Base-by-base conservation (phyloP, 495 filamentous ascomycete genomes). In the Neurospora tetrasperma region DNA sequence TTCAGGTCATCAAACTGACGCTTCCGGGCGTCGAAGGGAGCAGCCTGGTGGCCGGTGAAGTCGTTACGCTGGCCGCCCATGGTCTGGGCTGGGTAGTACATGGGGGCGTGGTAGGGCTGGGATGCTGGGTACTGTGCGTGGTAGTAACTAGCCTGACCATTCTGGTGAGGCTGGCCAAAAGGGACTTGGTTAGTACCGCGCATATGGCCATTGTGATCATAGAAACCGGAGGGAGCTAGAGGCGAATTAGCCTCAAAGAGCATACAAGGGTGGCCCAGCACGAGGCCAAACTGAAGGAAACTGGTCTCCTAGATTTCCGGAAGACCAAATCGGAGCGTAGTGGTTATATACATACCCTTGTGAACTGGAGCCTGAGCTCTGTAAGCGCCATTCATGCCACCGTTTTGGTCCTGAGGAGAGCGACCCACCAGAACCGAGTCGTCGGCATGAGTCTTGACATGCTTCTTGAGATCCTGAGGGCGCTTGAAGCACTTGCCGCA, bases 361-460 rank as follows among this genome's bases (percentile, higher is more conserved):
- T 86, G 83, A 68, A 79, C 77, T 10, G 73, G 72, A 66, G 54
- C 54, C 54, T 82, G 80, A 18, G 80, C 75, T 74, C 85, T 83
- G 79, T 90, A 90, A 59, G 79, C 84, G 11, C 85, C 84, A 76
- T 88, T 90, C 83, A 89, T 87, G 75, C 83, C 84, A 40, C 88
- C 88, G 71, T 91, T 89, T 80, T 88, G 87, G 69, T 92, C 90
- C 38, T 92, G 80, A 23, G 79, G 92, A 27, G 91, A 92, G 70
- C 92, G 89, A 74, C 93, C 87, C n/a, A 78, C 76, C 72, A 97
- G 86, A 69, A 97, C 93, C 54, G 94, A 96, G 82, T 99, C 96
- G 80, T 99, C 96, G 73, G 96, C 96, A 82, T 99, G 96, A n/a
- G 96, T 99, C 89, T 98, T 98, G 81, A 98, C 94, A 82, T 99